These are phyloP conservation scores for Ceratocystis smalleyi DNA, from an alignment of 2,329 filamentous ascomycete genomes.

Conservation along the genomic window DNA sequence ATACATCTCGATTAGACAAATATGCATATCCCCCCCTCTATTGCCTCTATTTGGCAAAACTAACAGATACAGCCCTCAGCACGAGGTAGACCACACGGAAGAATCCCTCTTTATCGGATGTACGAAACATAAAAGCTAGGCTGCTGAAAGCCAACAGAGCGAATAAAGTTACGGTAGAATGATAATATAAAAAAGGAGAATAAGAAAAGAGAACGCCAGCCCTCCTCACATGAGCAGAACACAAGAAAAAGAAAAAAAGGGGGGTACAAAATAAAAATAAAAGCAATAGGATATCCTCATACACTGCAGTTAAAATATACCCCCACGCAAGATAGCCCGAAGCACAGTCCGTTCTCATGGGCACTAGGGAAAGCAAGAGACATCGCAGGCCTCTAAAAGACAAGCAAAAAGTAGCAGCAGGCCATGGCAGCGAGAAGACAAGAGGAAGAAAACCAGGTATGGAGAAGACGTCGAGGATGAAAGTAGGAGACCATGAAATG, in stretches of 20 bases:
- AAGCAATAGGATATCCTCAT: not conserved
- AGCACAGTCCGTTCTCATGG: not conserved
- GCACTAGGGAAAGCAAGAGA: not conserved
- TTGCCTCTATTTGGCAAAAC: too few species aligned
- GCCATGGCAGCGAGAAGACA: not conserved
- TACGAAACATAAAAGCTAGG: not conserved
- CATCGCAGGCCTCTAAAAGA: not conserved
- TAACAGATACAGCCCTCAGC: too few species aligned
- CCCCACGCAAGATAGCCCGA: not conserved
- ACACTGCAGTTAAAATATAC: not conserved
- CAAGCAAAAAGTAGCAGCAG: not conserved
- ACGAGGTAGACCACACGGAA: not conserved
- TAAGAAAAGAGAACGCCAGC: constrained; percentile 4
- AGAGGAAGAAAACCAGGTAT: not conserved
- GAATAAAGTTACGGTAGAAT: not conserved
- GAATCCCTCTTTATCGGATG: not conserved
- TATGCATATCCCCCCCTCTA: too few species aligned
- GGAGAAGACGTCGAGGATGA: not conserved
- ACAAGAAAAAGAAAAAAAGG: not conserved
- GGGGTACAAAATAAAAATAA: too few species aligned
- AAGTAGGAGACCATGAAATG: not conserved
- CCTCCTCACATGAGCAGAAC: constrained; percentile 1
- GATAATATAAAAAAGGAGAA: constrained; percentile 6
- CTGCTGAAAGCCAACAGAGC: not conserved
- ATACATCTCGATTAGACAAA: too few species aligned